Evolutionary conservation across 306 rosid genomes (phyloP).

Genomic region (Ceratonia siliqua): DNA sequence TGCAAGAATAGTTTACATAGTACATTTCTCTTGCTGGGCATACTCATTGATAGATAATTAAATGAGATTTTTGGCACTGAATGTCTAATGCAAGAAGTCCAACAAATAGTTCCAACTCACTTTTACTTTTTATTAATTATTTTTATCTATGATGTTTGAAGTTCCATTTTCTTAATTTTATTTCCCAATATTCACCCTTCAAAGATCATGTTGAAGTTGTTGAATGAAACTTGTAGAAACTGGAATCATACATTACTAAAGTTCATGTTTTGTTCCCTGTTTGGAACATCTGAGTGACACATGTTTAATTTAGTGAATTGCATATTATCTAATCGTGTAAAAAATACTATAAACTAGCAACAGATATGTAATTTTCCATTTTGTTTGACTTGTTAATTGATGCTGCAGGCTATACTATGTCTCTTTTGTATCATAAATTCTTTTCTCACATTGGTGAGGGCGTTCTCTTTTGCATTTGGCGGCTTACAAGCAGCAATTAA

Average conservation of each 20-base stretch:
- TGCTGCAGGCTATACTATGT: conserved; percentile 72
- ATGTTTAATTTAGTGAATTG: conserved; percentile 7
- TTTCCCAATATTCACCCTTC: not conserved
- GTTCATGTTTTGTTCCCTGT: not conserved
- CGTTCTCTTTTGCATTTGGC: conserved; percentile 95
- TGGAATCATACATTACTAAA: conserved; percentile 9
- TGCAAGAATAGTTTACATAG: not conserved
- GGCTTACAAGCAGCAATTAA: conserved; percentile 87
- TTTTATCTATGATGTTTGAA: conserved; percentile 7
- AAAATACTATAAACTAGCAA: not conserved
- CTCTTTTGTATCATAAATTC: conserved; percentile 81
- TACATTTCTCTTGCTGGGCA: conserved; percentile 21
- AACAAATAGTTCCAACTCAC: not conserved
- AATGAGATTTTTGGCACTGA: conserved; percentile 22
- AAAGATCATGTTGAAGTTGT: conserved; percentile 16
- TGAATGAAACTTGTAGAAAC: not conserved
- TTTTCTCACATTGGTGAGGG: conserved; percentile 84
- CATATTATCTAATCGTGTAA: not conserved
- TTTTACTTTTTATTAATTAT: not conserved
- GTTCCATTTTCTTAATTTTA: conserved; percentile 18
- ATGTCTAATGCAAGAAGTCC: conserved; percentile 16
- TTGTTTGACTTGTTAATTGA: conserved; percentile 31
- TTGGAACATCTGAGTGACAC: not conserved
- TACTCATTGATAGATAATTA: conserved; percentile 18
- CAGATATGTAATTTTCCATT: conserved; percentile 21